Evolutionary conservation across 805 yeast genomes (phyloP), one percentile per base, ranked within the genome.

Genomic region (Yarrowia sp.): DNA sequence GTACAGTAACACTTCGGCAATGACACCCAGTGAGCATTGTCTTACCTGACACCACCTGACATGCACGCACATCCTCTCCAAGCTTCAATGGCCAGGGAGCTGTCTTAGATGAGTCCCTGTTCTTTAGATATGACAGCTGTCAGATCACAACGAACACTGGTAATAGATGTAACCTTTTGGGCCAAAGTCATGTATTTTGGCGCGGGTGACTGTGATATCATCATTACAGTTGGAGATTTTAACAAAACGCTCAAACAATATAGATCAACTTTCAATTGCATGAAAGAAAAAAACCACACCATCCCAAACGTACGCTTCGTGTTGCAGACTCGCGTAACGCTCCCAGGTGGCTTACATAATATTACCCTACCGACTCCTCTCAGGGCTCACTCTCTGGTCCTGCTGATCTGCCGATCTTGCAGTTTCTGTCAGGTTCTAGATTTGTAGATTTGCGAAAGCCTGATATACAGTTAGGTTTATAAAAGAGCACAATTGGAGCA

Each of bases 401-500:
- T 48, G 54, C 54, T 32, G 54, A 48, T 48, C 54, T 21, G 54
- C 54, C 54, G 54, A 48, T 48, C 54, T 48, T 48, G 54, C 54
- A 48, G 54, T 48, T 48, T 48, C 54, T 48, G 54, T 48, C 54
- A 48, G 54, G 54, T 48, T 48, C 54, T 38, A 48, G 54, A 48
- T 48, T 48, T 48, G 54, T 32, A 48, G 54, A 48, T 48, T 48
- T 48, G 54, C 54, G 54, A 48, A 48, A 48, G 54, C 54, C 54
- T 48, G 54, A 32, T 32, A 32, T 32, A 19, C 38, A 16, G 38
- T 48, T 48, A 48, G 54, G 54, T 48, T 48, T 48, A 12, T 30
- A 48, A 48, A 48, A 14, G 12, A 48, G 54, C 54, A 32, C 28
- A 14, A 19, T 48, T 17, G 36, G 52, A 30, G 54, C 38, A 48